Base-by-base conservation (phyloP, 768 basidiomycete genomes). In the Tylopilus subfusipes region DNA sequence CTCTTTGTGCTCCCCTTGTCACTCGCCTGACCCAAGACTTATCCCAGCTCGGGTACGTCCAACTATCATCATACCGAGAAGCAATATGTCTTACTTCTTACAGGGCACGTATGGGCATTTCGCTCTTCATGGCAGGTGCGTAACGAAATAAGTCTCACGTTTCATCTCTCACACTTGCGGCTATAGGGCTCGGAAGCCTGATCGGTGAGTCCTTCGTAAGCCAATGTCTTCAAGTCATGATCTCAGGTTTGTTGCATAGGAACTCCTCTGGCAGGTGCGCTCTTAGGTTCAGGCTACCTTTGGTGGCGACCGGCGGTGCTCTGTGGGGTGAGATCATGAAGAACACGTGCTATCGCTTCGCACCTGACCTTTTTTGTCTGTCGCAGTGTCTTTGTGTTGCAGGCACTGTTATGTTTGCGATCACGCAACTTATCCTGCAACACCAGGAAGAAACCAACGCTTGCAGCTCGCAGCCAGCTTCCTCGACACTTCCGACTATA, bases 301-400 rank as follows among this genome's bases (percentile, higher is more conserved):
- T 85, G 84, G 84, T 83, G 80, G 79, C 71, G 73, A 43, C 79
- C 82, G 5, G 76, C 76, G 9, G 54, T 82, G 19, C 81, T 83
- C 57, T 72, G 78, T 36, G 83, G 81, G 51, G 68, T 75, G 57
- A 54, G 62, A 45, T 16, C 42, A 31, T 44, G 21, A 44, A 16
- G 5, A 21, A 47, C 19, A n/a, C 3, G n/a, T 42, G 22, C 9
- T 42, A 16, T 39, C 33, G 6, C 42, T 24, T 36, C 30, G n/a
- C 27, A 5, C 22, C 48, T 62, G 52, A 60, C 30, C 19, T n/a
- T n/a, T 36, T 36, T 33, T 6, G 31, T 42, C 5, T 39, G n/a
- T 40, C 19, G 10, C 30, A 67, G 64, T 55, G 52, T 48, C 47
- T 67, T 24, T 54, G 46, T 42, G 11, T 67, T 46, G 53, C 56